Base-by-base conservation (phyloP, 1,284 basidiomycete genomes). In the Exobasidium rhododendri region DNA sequence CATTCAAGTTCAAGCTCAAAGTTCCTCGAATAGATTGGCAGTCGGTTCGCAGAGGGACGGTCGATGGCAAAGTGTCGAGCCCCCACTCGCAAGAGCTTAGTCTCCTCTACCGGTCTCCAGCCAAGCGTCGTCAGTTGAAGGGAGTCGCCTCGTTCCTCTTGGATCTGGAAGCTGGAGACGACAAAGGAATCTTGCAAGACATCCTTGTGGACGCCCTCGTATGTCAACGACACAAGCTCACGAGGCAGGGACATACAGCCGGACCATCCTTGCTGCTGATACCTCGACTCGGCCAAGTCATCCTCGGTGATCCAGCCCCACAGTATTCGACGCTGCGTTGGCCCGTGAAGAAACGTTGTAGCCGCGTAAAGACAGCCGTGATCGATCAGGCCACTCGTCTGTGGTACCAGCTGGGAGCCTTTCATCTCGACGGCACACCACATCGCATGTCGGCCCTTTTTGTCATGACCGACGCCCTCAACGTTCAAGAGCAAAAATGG, bases 261-360 rank as follows among this genome's bases (percentile, higher is more conserved):
- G 0, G 67, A 59, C 71, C 71, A 73, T 2, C 71, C 71, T 45
- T 73, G 71, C 2, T 61, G 62, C 22, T 71, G 43, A 62, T 67
- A 67, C 44, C 68, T 65, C 24, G 49, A 47, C 17, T 68, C 65
- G 6, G 65, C 59, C 22, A 73, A 49, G 44, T 71, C 70, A 45
- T 73, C 71, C 22, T 73, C 71, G 2, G 71, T 66, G 46, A 73
- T 65, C 71, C 71, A 73, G 5, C 69, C 67, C 71, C 71, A 73
- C 61, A 73, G 65, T 51, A 73, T 59, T 7, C 71, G 54, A 13
- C 69, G 65, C 7, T 62, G 28, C 29, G 55, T 59, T 52, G 57
- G 51, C 11, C 61, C 47, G 45, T 71, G 67, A 49, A 65, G 64
- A 57, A 70, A 70, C 13, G 66, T 68, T 51, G 63, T 70, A 1